Base-by-base conservation (phyloP, 805 yeast genomes). In the Saccharomycopsis sp. region DNA sequence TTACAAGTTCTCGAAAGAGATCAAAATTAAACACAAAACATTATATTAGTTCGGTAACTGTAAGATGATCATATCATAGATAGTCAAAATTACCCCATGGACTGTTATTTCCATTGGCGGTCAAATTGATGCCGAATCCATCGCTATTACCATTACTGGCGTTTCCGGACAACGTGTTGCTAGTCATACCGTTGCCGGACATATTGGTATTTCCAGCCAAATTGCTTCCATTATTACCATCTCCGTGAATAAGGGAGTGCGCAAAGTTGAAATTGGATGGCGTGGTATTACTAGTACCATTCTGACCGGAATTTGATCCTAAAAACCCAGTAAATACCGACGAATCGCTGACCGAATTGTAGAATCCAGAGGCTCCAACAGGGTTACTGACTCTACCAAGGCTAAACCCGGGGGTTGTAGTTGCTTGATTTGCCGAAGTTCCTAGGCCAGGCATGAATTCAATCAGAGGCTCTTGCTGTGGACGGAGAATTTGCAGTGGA, bases 21-120 rank as follows among this genome's bases (percentile, higher is more conserved):
- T n/a, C n/a, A n/a, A n/a, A n/a, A n/a, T n/a, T n/a, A n/a, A n/a
- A 29, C 38, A 29, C 12, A 29, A 29, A 29, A 29, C 38, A 29
- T 29, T 12, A 29, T 29, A n/a, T n/a, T n/a, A n/a, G n/a, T n/a
- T n/a, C n/a, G n/a, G n/a, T n/a, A n/a, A n/a, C n/a, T 12, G 12
- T 29, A 29, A 5, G 38, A 29, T 29, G 38, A 29, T 12, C 12
- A 29, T 29, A 29, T 44, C 22, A 44, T 17, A 44, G 12, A 17
- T 44, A 44, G 49, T 44, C 49, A 44, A 44, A 44, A 17, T 44
- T 44, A 12, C 49, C 49, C 49, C 49, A 44, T 17, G 49, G 49
- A 17, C 49, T 44, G 22, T 44, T 44, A 17, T 44, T 44, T 17
- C 49, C 49, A 44, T 17, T 44, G 22, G 49, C 5, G 22, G 22